Base-by-base conservation (phyloP, 352 stramenopile genomes). In the Vaucheria bursata region DNA sequence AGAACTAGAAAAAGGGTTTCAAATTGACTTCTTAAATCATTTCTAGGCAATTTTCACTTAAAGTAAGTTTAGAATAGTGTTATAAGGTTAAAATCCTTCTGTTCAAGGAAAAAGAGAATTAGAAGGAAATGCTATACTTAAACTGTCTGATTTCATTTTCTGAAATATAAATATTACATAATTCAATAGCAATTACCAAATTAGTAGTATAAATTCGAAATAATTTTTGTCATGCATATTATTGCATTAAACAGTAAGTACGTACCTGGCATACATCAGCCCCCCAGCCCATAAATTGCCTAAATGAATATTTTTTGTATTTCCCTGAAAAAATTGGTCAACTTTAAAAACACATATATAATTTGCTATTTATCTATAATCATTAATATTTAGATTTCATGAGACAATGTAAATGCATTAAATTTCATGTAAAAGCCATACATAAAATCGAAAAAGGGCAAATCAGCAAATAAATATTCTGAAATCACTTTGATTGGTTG, bases 251-350 rank as follows among this genome's bases (percentile, higher is more conserved):
- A n/a, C n/a, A n/a, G 45, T 59, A 25, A 12, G 25, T 18, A 12
- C 53, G 34, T 7, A 68, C 53, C 53, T 68, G 53, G 53, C 53
- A 68, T 80, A 80, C 75, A 80, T 80, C 12, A 80, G 36, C 4
- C 69, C 75, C 25, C 75, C 75, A 29, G 67, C 66, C 66, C 73
- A 71, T 31, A 80, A 77, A 53, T 80, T 80, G 8, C 35, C 33
- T 36, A 2, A 65, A 3, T 70, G 71, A 29, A 80, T 80, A 39
- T 66, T 72, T 53, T 80, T 52, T 34, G 66, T 77, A 36, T 80
- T 53, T 31, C 67, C 75, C 31, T 38, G 52, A n/a, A 5, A n/a
- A 0, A 4, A 25, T 25, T n/a, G 25, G 29, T 12, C 12, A 68
- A 8, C 25, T 53, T 12, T 0, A 31, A 76, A 31, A 76, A 76